Conservation (phyloP, 1,284 basidiomycete genomes). For the Sporisorium graminicola region DNA sequence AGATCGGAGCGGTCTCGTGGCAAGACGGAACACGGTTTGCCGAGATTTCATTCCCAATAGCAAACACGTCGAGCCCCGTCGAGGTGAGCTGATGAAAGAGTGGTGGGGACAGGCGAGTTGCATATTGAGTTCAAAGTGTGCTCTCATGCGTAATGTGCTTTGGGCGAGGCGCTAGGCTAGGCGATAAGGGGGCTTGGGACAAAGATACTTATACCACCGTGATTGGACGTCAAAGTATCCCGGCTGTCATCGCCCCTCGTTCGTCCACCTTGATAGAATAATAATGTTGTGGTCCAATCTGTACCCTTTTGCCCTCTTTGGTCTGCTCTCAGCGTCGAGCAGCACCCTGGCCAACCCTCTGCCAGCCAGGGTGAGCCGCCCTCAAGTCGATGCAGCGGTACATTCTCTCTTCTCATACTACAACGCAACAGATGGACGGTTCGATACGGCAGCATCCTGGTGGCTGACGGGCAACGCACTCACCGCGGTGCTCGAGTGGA, state of each 20-base stretch:
- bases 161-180: no score
- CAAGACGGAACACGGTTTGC: not conserved
- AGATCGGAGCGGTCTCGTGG: not conserved
- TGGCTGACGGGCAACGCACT: conserved; percentile 25
- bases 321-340: not conserved
- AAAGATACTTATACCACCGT: not conserved
- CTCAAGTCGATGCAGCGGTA: conserved; percentile 15
- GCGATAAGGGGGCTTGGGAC: not conserved
- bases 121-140: not conserved
- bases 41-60: not conserved
- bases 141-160: not conserved
- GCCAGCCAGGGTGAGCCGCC: not conserved
- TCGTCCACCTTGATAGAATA: not conserved
- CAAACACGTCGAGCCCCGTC: not conserved
- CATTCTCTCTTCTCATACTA: conserved; percentile 20
- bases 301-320: conserved; percentile 9
- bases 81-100: not conserved
- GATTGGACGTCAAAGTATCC: not conserved
- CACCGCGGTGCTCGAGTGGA: conserved; percentile 17
- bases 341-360: conserved; percentile 13
- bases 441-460: conserved; percentile 21
- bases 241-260: not conserved
- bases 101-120: not conserved
- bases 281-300: conserved; percentile 15
- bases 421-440: conserved; percentile 23